phyloP scores from a whole-genome alignment of 2,329 filamentous ascomycete genomes.

The Cryphonectria carpinicola region DNA sequence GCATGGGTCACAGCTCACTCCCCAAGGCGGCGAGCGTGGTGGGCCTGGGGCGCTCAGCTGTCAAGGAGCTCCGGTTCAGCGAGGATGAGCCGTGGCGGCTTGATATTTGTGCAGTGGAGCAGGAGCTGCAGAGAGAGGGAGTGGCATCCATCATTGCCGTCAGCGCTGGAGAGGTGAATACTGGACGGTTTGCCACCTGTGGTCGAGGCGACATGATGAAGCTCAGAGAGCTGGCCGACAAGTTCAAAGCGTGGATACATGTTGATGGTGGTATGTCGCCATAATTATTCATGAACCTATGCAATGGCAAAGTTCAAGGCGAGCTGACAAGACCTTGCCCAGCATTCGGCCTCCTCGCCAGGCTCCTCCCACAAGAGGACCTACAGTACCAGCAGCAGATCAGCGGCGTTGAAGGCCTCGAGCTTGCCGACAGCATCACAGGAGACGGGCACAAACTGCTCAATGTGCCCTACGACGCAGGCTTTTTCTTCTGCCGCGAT shows the following conservation, averaged over 20 bases:
- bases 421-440: conserved; percentile 85
- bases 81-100: conserved; percentile 67
- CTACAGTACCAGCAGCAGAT: background rate
- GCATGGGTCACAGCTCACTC: conserved; percentile 81
- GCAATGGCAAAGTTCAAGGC: no score
- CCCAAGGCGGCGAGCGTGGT: conserved; percentile 82
- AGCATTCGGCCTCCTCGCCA: conserved; percentile 85
- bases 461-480: conserved; percentile 94
- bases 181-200: conserved; percentile 74
- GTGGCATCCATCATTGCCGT: conserved; percentile 76
- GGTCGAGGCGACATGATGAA: conserved; percentile 61
- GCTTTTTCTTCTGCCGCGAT: conserved; percentile 81
- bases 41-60: conserved; percentile 72
- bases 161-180: conserved; percentile 91
- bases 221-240: conserved; percentile 72
- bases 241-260: conserved; percentile 82
- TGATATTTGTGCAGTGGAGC: conserved; percentile 68
- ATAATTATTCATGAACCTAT: background rate
- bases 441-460: conserved; percentile 90
- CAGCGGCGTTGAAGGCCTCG: conserved; percentile 61
- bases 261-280: conserved; percentile 70
- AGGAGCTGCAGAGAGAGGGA: conserved; percentile 54
- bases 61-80: conserved; percentile 62
- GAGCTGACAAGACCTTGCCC: background rate
- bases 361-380: conserved; percentile 59